Evolutionary conservation across 768 basidiomycete genomes (phyloP), one percentile per base, ranked within the genome.

Genomic region (Favolaschia claudopus): DNA sequence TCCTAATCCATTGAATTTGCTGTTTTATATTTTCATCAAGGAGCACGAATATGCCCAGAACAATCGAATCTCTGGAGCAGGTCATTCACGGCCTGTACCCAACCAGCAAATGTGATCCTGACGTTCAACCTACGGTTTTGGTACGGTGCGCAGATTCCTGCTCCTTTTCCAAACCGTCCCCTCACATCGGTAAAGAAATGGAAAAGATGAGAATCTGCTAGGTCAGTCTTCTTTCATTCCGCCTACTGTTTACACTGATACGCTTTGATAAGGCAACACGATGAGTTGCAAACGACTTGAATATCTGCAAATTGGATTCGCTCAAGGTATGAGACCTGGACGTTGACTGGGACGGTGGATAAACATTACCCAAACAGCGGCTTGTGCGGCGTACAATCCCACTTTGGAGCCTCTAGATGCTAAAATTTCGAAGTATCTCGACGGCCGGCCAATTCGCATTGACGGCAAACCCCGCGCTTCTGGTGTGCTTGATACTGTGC

Each of bases 391-490:
- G 3, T 89, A 84, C 72, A 92, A 92, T 60, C 80, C 79, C 4
- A 79, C 77, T 3, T 78, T 94, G 3, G 82, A 84, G 55, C 78
- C 76, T 14, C 72, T 93, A 19, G 91, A 94, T 65, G 74, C 73
- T 36, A 84, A 83, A 47, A 50, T 94, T n/a, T 89, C 86, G 0
- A 89, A 85, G 67, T 89, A 89, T 68, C 73, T 91, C 29, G 79
- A 82, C 20, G 89, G 89, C 0, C 86, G 84, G 27, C 87, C 89
- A 1, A 73, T 95, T 13, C 83, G 90, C 10, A 75, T 94, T 15
- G 90, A 93, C 62, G 89, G 91, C 0, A 86, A 83, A 67, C 92
- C 92, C 2, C 75, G 89, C 49, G 89, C 88, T 4, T 90, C 86
- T 14, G 91, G 91, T 7, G 81, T 93, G 12, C 77, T 92, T 55